A percentile compares a stretch with the other conserved stretches of the same genome.
Evolutionary conservation across 768 basidiomycete species (phyloP).

Genomic region (Thelephora ganbajun): DNA sequence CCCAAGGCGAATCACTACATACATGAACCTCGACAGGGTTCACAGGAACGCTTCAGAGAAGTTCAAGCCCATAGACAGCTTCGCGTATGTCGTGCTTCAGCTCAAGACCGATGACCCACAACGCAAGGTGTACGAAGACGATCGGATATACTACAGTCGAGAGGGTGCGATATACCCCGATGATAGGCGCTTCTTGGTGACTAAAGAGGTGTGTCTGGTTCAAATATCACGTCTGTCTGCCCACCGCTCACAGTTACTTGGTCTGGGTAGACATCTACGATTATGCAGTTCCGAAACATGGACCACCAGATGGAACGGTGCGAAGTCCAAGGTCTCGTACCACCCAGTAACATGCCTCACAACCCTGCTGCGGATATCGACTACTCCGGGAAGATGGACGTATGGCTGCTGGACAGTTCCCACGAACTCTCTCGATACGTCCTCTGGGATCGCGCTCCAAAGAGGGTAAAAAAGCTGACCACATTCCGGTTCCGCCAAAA

Average conservation of each 20-base stretch:
- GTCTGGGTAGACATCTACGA: background rate
- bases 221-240: background rate
- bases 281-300: constrained; percentile 8
- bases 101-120: constrained; percentile 1
- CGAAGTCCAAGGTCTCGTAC: constrained; percentile 3
- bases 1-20: constrained; percentile 2
- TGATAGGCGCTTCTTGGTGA: constrained; percentile 5
- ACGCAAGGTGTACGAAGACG: constrained; percentile 5
- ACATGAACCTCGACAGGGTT: constrained; percentile 5
- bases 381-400: constrained; percentile 3
- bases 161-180: constrained; percentile 8
- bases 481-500: constrained; percentile 3
- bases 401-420: constrained; percentile 6
- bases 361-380: constrained; percentile 1
- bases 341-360: background rate
- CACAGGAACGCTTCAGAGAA: background rate
- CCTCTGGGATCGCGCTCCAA: constrained; percentile 1
- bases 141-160: background rate
- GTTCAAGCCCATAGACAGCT: constrained; percentile 6
- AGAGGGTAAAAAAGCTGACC: constrained; percentile 3
- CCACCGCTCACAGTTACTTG: background rate
- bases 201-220: background rate
- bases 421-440: constrained; percentile 6
- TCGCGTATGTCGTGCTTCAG: constrained; percentile 6
- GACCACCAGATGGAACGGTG: constrained; percentile 10